Evolutionary conservation across 768 basidiomycete genomes (phyloP).

Genomic region (Pluteus cervinus): DNA sequence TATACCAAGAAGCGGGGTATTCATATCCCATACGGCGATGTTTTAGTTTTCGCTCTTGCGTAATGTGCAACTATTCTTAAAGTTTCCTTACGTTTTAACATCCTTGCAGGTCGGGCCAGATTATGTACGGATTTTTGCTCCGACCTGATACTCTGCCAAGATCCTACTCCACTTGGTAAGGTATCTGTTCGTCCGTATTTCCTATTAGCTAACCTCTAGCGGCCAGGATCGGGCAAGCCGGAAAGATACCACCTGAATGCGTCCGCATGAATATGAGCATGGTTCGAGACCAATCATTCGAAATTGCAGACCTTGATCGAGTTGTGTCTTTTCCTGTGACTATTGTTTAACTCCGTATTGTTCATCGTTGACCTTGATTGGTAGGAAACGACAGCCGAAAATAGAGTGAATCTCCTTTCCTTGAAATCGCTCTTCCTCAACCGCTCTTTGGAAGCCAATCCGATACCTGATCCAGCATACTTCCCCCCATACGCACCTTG

Average conservation of each 20-base stretch:
- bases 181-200: not conserved
- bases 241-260: constrained; percentile 53
- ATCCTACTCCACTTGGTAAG: constrained; percentile 71
- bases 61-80: no score
- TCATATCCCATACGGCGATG: constrained; percentile 75
- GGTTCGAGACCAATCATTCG: constrained; percentile 50
- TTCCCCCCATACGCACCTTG: constrained; percentile 58
- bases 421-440: constrained; percentile 29
- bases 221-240: constrained; percentile 64
- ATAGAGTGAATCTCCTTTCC: constrained; percentile 43
- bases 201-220: not conserved
- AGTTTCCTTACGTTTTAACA: not conserved
- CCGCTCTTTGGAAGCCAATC: constrained; percentile 12
- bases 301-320: constrained; percentile 50
- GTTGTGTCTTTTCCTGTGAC: constrained; percentile 45
- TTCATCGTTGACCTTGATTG: not conserved
- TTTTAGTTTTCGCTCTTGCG: constrained; percentile 76
- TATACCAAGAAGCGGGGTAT: constrained; percentile 64
- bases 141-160: constrained; percentile 81
- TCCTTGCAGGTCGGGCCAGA: constrained; percentile 66
- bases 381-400: constrained; percentile 49
- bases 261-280: constrained; percentile 58
- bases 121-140: constrained; percentile 72
- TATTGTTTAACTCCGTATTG: not conserved
- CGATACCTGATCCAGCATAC: constrained; percentile 22